Evolutionary conservation across 2,329 filamentous ascomycete species (phyloP), one percentile per base, ranked within the genome.

Genomic region (Huntiella savannae): DNA sequence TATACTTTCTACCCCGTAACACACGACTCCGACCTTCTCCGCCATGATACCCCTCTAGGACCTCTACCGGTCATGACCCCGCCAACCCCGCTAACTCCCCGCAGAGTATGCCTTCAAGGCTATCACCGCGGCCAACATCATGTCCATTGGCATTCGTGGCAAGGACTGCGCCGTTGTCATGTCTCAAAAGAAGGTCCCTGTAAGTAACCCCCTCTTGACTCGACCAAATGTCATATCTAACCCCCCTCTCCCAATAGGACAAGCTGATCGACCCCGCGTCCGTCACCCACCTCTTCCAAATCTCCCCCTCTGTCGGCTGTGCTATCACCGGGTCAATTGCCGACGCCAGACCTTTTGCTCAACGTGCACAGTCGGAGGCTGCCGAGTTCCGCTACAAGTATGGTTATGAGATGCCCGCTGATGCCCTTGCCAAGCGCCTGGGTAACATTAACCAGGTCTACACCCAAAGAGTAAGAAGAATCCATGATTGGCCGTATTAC

Each of bases 41-140:
- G n/a, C 28, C 16, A 22, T 15, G 13, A n/a, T 5, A 38, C 5
- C 15, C 35, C 13, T 11, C 13, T 7, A 36, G 13, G 16, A 12
- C 13, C 42, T 7, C 11, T 15, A 33, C 19, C 33, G 4, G 2
- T 8, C 16, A 36, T 12, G 10, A 34, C 32, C 16, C 39, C 6
- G 17, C 17, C 35, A 33, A 19, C 22, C 12, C 44, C 34, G 28
- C 17, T 19, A 19, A 19, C 17, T 5, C 17, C 17, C 19, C 10
- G 56, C 62, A 96, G 91, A 98, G 74, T 98, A 98, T 88, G 91
- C 91, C 57, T 98, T 98, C 79, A 98, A 98, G 71, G 91, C 91
- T 50, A 98, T 98, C 67, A 98, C 91, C 56, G 88, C 91, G 51
- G 91, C 91, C 56, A 96, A 96, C 66, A 96, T 98, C 69, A 98